Evolutionary conservation across 2,329 filamentous ascomycete species (phyloP), one percentile per base, ranked within the genome.

Genomic region (Colletotrichum horii): DNA sequence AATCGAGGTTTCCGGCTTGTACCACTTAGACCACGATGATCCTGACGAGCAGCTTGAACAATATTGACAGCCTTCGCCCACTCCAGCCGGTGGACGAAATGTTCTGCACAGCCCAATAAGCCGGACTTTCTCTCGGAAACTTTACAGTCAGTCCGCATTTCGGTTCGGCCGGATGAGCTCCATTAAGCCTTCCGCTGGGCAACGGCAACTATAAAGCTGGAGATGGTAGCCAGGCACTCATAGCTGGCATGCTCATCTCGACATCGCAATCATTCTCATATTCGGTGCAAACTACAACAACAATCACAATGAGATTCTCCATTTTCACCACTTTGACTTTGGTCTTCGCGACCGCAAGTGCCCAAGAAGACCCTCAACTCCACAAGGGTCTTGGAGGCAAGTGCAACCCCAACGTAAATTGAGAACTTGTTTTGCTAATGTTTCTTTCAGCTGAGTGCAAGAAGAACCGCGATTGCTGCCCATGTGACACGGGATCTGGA

Each of bases 391-490:
- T 22, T 48, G 43, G 43, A 22, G 43, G 43, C 0, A 43, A 43
- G 19, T 6, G 38, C 19, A 6, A 0, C 19, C 38, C 0, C 19
- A 3, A 36, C 6, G 7, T 15, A 36, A 36, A 6, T 16, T 36
- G 34, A 36, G 16, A 8, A 36, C 7, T 8, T 7, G 6, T 36
- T 15, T 9, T 9, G 34, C n/a, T 55, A 24, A 55, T 9, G 8
- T 19, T 12, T 24, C 4, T 11, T 8, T 5, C 7, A 43, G 66
- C 48, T 16, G 52, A 68, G 32, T 68, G 66, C 8, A 4, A 7
- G 2, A 68, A 68, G 52, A 68, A 58, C 11, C 28, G 30, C 9
- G 48, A 68, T 19, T 68, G 66, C 48, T 68, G 52, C 8, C 66
- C 66, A 14, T 68, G 66, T 11, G 66, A 68, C 1, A 43, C 48